Conservation (phyloP, 2,329 filamentous ascomycete species). For the Beauveria brongniartii region DNA sequence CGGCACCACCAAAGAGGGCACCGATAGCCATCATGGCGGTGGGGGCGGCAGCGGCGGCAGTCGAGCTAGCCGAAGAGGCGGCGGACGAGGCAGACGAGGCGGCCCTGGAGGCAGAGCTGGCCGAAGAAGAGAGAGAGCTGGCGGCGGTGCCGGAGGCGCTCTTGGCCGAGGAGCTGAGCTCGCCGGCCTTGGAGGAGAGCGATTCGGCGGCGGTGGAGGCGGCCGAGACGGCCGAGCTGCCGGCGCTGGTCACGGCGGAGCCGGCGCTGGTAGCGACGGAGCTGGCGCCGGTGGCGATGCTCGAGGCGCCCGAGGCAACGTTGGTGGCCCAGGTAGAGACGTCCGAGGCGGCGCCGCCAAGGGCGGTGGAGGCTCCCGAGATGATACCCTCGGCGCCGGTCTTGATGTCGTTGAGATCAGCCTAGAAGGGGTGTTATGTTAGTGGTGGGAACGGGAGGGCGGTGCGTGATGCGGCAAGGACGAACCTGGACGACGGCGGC, state of each 20-base stretch:
- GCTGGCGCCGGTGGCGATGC: conserved; percentile 12
- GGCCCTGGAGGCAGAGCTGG: conserved; percentile 13
- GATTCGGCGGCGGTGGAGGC: conserved; percentile 15
- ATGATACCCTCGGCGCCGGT: conserved; percentile 9
- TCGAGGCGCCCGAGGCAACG: not conserved
- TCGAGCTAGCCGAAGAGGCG: conserved; percentile 6
- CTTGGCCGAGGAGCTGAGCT: conserved; percentile 1
- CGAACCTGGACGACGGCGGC: conserved; percentile 24
- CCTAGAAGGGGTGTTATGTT: not conserved
- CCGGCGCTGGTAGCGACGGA: conserved; percentile 12
- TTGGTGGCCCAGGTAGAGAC: no score
- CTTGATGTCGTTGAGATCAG: conserved; percentile 13
- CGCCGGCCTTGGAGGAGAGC: conserved; percentile 16
- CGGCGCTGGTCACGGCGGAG: conserved; percentile 9
- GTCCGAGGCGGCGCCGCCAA: not conserved
- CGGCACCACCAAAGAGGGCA: conserved; percentile 39
- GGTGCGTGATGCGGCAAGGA: not conserved
- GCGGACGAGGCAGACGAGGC: conserved; percentile 14
- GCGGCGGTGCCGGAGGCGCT: conserved; percentile 12
- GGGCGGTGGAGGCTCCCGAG: conserved; percentile 8
- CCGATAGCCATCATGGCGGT: conserved; percentile 38
- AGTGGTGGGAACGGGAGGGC: not conserved
- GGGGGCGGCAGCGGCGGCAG: conserved; percentile 23
- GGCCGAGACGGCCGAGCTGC: conserved; percentile 13
- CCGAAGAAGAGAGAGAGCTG: conserved; percentile 13